A percentile compares a stretch with the other conserved stretches of the same genome.
Conservation (phyloP, 345 rosid genomes). For the Cochlearia excelsa region DNA sequence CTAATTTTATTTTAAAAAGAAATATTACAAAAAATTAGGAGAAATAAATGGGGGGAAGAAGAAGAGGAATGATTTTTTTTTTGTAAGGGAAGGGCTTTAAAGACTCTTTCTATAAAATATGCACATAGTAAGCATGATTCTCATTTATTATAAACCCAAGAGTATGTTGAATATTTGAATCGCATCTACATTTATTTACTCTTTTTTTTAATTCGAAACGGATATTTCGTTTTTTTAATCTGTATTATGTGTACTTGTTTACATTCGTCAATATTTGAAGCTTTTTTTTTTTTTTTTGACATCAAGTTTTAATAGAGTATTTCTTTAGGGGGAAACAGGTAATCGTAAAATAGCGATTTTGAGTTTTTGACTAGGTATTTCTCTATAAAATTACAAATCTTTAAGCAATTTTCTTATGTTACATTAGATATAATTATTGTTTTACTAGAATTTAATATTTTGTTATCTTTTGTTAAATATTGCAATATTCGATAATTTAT, state of each 20-base stretch:
- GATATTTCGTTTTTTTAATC: slow-evolving; percentile 15
- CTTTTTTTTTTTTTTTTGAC: background rate
- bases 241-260: background rate
- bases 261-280: slow-evolving; percentile 20
- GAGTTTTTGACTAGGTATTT: too few relatives aligned
- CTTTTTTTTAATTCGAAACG: slow-evolving; percentile 9
- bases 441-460: too few relatives aligned
- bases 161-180: slow-evolving; percentile 22
- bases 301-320: too few relatives aligned
- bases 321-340: too few relatives aligned
- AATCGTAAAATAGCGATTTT: too few relatives aligned
- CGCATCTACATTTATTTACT: slow-evolving; percentile 27
- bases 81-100: slow-evolving; percentile 24
- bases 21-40: slow-evolving; percentile 11
- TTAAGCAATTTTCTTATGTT: too few relatives aligned
- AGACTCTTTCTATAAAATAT: background rate
- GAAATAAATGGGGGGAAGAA: slow-evolving; percentile 1
- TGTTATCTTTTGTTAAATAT: too few relatives aligned
- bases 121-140: slow-evolving; percentile 38
- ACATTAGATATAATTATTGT: too few relatives aligned
- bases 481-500: too few relatives aligned
- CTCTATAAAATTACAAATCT: too few relatives aligned
- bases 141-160: slow-evolving; percentile 26
- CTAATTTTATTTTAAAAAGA: background rate
- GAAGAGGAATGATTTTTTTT: background rate